Evolutionary conservation across 1,284 basidiomycete genomes (phyloP).

Genomic region (Cryptococcus sp.): DNA sequence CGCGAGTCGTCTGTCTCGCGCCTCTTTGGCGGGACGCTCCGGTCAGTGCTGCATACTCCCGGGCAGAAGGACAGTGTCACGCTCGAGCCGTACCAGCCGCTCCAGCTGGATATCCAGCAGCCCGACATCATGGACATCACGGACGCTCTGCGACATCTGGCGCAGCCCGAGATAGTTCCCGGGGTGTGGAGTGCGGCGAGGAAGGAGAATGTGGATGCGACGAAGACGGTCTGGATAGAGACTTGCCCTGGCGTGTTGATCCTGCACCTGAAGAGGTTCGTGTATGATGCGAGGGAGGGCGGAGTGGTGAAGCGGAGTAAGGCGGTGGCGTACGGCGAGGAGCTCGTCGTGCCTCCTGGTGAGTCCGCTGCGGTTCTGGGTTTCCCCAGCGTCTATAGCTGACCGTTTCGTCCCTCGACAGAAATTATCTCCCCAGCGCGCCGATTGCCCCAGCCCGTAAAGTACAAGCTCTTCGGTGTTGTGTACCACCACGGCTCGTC

Average conservation of each 20-base stretch:
- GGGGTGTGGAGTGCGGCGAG: slow-evolving; percentile 62
- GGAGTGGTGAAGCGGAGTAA: slow-evolving; percentile 77
- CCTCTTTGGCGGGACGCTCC: slow-evolving; percentile 90
- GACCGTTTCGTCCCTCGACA: slow-evolving; percentile 29
- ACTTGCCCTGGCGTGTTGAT: slow-evolving; percentile 80
- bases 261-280: slow-evolving; percentile 89
- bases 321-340: slow-evolving; percentile 71
- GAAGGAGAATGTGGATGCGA: slow-evolving; percentile 69
- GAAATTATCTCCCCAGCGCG: slow-evolving; percentile 66
- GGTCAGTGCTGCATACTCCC: slow-evolving; percentile 78
- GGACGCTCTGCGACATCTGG: slow-evolving; percentile 77
- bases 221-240: slow-evolving; percentile 84
- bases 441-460: slow-evolving; percentile 54
- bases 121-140: slow-evolving; percentile 72
- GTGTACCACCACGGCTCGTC: slow-evolving; percentile 92
- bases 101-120: slow-evolving; percentile 86
- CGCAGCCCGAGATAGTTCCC: slow-evolving; percentile 76
- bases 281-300: slow-evolving; percentile 65
- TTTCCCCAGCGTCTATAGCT: background rate
- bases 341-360: slow-evolving; percentile 72
- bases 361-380: slow-evolving; percentile 31
- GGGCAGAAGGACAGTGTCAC: slow-evolving; percentile 81
- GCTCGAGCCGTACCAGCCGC: slow-evolving; percentile 86
- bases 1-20: slow-evolving; percentile 83
- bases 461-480: slow-evolving; percentile 84